Conservation (phyloP, 2,329 filamentous ascomycete genomes). For the Colletotrichum tofieldiae region DNA sequence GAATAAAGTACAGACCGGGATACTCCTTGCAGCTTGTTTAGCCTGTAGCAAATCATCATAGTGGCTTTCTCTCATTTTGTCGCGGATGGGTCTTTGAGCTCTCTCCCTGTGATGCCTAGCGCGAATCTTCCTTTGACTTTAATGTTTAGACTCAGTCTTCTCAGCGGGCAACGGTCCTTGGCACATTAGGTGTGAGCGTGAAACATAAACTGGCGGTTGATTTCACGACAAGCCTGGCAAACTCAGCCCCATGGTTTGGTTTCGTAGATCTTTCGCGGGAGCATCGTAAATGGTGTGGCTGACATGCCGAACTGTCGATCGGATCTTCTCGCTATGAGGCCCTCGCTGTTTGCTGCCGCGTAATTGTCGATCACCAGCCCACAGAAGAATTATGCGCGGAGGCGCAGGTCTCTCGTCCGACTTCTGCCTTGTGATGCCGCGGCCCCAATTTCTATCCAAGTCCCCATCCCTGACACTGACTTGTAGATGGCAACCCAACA, state of each 20-base stretch:
- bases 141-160: neutral
- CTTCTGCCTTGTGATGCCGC: conserved; percentile 35
- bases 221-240: neutral
- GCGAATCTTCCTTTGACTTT: conserved; percentile 3
- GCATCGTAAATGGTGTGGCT: neutral
- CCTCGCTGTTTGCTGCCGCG: neutral
- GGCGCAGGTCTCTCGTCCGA: neutral
- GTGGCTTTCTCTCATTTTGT: conserved; percentile 13
- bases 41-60: conserved; percentile 38
- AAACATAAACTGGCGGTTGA: neutral
- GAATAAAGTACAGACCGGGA: conserved; percentile 29
- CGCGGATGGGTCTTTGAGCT: too few species aligned
- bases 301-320: neutral
- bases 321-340: too few species aligned
- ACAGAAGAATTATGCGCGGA: conserved; percentile 2
- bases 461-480: neutral
- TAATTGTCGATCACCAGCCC: neutral
- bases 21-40: conserved; percentile 37
- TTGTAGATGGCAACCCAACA: neutral
- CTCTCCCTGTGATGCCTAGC: neutral
- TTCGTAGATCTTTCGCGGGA: neutral
- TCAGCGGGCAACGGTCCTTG: too few species aligned
- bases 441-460: neutral
- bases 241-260: neutral
- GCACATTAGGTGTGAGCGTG: neutral